These are phyloP conservation scores for Fusarium hostae DNA, from an alignment of 2,329 filamentous ascomycete genomes.

Conservation along the genomic window DNA sequence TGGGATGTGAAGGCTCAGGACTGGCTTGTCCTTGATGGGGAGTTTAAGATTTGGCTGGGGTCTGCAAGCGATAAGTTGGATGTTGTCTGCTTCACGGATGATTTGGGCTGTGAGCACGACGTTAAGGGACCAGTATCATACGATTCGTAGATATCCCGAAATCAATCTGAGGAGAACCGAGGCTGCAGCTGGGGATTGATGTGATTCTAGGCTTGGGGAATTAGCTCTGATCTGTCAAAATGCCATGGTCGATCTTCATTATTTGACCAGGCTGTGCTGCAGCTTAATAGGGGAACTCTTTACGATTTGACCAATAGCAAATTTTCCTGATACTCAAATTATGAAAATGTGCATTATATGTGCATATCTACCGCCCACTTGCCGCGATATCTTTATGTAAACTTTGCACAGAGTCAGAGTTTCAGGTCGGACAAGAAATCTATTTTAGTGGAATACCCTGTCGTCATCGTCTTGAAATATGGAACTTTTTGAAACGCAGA, in stretches of 20 bases:
- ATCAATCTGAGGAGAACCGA: not conserved
- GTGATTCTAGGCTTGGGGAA: not conserved
- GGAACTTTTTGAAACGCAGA: constrained; percentile 6
- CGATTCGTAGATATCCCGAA: not conserved
- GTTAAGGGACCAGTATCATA: constrained; percentile 28
- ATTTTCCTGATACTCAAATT: not conserved
- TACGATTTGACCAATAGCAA: constrained; percentile 3
- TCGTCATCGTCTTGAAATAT: not conserved
- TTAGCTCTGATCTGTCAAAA: constrained; percentile 5
- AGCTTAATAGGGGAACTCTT: not conserved
- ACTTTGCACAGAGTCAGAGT: not conserved
- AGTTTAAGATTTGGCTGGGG: constrained; percentile 55
- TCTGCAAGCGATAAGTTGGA: constrained; percentile 51
- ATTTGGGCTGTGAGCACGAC: constrained; percentile 44
- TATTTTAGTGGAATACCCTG: not conserved
- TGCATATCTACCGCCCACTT: not conserved
- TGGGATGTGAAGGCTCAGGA: constrained; percentile 77
- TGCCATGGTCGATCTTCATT: constrained; percentile 11
- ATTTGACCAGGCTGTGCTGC: not conserved
- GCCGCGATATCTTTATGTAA: not conserved
- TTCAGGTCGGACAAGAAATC: constrained; percentile 1
- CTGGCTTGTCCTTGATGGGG: constrained; percentile 65
- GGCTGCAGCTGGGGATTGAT: not conserved
- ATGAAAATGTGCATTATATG: not conserved
- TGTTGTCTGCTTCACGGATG: constrained; percentile 46